Percentiles rank a stretch among this genome's conserved stretches.
phyloP scores from a whole-genome alignment of 306 rosid species.

The Hippophae tibetana region DNA sequence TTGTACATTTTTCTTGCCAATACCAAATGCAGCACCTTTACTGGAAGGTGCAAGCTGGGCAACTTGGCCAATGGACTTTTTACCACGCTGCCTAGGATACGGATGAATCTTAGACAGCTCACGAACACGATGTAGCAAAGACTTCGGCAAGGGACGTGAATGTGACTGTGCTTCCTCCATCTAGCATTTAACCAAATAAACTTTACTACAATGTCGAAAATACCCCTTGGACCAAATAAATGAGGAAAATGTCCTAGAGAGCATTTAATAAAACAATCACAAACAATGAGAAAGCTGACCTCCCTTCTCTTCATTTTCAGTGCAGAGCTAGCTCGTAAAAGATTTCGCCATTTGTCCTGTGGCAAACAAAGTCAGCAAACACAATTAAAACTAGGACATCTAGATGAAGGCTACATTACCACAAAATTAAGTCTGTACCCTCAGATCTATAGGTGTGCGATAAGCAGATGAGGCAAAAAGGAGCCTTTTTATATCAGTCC shows the following conservation, averaged over 20 bases:
- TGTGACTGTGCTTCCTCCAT: conserved; percentile 44
- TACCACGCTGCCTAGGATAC: conserved; percentile 68
- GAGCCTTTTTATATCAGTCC: conserved; percentile 78
- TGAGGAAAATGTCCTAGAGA: background rate
- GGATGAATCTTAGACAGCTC: conserved; percentile 83
- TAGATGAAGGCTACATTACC: conserved; percentile 7
- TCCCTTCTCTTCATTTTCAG: conserved; percentile 41
- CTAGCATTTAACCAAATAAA: conserved; percentile 30
- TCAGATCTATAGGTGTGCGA: conserved; percentile 91
- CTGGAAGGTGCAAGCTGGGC: conserved; percentile 25
- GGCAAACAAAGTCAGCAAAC: conserved; percentile 15
- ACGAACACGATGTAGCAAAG: conserved; percentile 55
- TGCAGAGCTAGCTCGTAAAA: conserved; percentile 49
- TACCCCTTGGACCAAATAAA: background rate
- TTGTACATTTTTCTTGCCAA: conserved; percentile 37
- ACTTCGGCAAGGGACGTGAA: conserved; percentile 49
- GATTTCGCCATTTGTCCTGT: conserved; percentile 99
- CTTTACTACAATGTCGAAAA: background rate
- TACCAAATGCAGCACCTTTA: conserved; percentile 23
- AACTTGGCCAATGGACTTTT: conserved; percentile 27
- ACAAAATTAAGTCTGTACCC: conserved; percentile 44
- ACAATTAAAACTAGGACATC: conserved; percentile 14
- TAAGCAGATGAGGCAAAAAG: conserved; percentile 57
- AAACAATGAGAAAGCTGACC: conserved; percentile 32
- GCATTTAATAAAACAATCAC: background rate